Evolutionary conservation across 192 early-diverging fungal species (phyloP).

Genomic region (Linnemannia zychae): DNA sequence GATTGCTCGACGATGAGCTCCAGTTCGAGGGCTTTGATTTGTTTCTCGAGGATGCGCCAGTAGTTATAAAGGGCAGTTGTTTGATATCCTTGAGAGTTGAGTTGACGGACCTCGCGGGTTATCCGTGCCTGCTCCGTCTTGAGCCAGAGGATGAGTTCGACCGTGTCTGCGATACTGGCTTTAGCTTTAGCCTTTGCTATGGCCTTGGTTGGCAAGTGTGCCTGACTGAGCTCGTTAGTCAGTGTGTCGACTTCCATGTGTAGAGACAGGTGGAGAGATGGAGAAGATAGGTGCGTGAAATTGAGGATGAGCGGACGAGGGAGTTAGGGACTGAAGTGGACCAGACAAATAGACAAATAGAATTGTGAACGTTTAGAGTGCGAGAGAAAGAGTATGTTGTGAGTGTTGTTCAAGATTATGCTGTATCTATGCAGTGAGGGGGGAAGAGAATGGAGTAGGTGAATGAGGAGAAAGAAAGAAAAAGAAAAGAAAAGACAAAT

Average conservation of each 20-base stretch:
- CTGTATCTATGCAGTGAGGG: background rate
- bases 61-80: background rate
- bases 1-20: constrained; percentile 12
- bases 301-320: background rate
- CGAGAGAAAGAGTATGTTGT: background rate
- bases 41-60: constrained; percentile 9
- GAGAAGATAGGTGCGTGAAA: background rate
- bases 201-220: background rate
- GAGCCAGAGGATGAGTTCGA: constrained; percentile 23
- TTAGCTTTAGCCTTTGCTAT: background rate
- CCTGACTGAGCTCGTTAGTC: constrained; percentile 1
- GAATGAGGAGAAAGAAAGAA: background rate
- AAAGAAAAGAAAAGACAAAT: background rate
- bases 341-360: no score
- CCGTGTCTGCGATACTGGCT: background rate
- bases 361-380: background rate
- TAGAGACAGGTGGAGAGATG: background rate
- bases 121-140: constrained; percentile 11
- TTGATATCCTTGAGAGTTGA: background rate
- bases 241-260: background rate
- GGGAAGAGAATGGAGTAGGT: background rate
- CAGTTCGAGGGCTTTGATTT: constrained; percentile 23
- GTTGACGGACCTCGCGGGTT: constrained; percentile 1
- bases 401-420: background rate
- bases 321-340: no score